These are phyloP conservation scores for Fusarium pseudoanthophilum DNA, from an alignment of 2,329 filamentous ascomycete genomes.

Conservation along the genomic window DNA sequence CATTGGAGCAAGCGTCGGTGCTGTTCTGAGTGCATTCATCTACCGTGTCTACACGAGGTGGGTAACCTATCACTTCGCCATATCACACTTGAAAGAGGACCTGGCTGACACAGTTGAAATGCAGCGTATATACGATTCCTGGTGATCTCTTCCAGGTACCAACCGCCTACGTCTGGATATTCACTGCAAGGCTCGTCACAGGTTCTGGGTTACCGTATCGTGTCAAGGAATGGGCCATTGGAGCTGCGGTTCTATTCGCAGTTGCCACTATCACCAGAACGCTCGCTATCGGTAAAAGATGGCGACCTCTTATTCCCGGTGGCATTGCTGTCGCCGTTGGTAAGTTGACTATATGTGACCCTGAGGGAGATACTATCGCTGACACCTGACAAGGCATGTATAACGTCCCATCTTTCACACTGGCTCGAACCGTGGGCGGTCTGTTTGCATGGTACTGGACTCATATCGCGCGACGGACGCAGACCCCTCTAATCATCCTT, in stretches of 20 bases:
- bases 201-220: constrained; percentile 87
- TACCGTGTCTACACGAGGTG: constrained; percentile 85
- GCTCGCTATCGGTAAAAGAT: constrained; percentile 63
- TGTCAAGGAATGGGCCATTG: constrained; percentile 82
- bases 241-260: constrained; percentile 79
- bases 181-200: constrained; percentile 92
- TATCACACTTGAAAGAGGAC: not conserved
- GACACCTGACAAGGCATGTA: constrained; percentile 77
- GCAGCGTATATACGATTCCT: constrained; percentile 84
- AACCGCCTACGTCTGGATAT: constrained; percentile 96
- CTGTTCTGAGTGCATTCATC: constrained; percentile 84
- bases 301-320: constrained; percentile 84
- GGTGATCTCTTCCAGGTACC: constrained; percentile 93
- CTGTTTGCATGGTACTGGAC: constrained; percentile 81
- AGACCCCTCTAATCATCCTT: constrained; percentile 87
- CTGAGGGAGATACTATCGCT: constrained; percentile 3
- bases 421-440: constrained; percentile 87
- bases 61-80: constrained; percentile 31
- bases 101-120: constrained; percentile 11
- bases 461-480: constrained; percentile 60
- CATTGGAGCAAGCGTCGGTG: constrained; percentile 87
- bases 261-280: constrained; percentile 76
- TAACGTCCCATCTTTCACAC: constrained; percentile 94
- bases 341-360: constrained; percentile 48
- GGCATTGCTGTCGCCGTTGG: constrained; percentile 96